Conservation (phyloP, 805 yeast species). For the Allodekkera sacchari region DNA sequence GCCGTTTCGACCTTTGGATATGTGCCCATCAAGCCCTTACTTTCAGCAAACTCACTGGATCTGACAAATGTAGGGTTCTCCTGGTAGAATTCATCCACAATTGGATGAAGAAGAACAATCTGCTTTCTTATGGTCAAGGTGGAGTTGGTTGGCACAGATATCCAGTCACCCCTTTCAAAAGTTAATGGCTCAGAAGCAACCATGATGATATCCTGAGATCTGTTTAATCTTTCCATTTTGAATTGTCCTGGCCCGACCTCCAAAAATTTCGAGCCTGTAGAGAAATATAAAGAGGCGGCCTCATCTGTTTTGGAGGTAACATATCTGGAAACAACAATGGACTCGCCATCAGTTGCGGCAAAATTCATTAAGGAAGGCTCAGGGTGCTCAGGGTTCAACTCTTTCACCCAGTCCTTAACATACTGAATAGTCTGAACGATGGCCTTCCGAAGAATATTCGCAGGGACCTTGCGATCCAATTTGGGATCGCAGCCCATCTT, state of each 20-base stretch:
- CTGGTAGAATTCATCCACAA: conserved; percentile 81
- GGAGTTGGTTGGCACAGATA: conserved; percentile 91
- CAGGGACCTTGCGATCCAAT: conserved; percentile 25
- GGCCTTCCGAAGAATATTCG: conserved; percentile 56
- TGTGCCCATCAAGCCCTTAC: conserved; percentile 89
- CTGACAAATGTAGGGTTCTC: conserved; percentile 60
- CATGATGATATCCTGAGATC: conserved; percentile 92
- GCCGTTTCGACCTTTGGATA: conserved; percentile 59
- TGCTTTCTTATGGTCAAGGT: conserved; percentile 73
- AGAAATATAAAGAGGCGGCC: conserved; percentile 92
- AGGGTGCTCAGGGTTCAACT: conserved; percentile 29
- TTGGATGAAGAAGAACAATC: conserved; percentile 86
- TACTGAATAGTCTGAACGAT: conserved; percentile 63
- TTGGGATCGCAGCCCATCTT: conserved; percentile 70
- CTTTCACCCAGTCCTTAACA: conserved; percentile 74
- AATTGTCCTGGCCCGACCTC: conserved; percentile 90
- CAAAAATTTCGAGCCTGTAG: conserved; percentile 85
- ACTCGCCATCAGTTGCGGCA: conserved; percentile 89
- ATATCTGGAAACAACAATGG: conserved; percentile 81
- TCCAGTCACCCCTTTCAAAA: conserved; percentile 96
- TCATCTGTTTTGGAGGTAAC: conserved; percentile 86
- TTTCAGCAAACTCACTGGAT: conserved; percentile 74
- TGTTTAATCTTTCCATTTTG: conserved; percentile 86
- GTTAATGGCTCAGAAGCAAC: conserved; percentile 93
- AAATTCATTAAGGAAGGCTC: conserved; percentile 87